These are phyloP conservation scores for Gracilaria caudata DNA, from an alignment of 23 red algal species.

Conservation along the genomic window DNA sequence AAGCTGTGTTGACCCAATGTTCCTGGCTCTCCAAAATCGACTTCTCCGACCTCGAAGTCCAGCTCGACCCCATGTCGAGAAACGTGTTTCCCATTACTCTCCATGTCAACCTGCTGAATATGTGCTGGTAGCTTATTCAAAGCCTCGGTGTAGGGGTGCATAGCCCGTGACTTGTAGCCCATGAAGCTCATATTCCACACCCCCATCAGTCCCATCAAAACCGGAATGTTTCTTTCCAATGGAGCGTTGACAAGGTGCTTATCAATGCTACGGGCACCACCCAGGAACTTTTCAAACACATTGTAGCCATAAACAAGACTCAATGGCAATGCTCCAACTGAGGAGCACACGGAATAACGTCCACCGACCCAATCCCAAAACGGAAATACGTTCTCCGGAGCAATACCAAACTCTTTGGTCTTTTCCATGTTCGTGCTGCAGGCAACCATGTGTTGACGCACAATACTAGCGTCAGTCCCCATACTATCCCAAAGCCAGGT, in stretches of 20 bases:
- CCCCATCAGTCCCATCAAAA: conserved; percentile 90
- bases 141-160: conserved; percentile 96
- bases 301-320: conserved; percentile 88
- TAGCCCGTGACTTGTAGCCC: conserved; percentile 81
- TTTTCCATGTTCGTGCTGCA: conserved; percentile 83
- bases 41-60: conserved; percentile 79
- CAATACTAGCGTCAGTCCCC: conserved; percentile 51
- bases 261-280: conserved; percentile 87
- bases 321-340: conserved; percentile 92
- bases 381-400: conserved; percentile 85
- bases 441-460: conserved; percentile 93
- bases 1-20: conserved; percentile 98
- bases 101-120: conserved; percentile 98
- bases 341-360: conserved; percentile 94
- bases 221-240: conserved; percentile 84
- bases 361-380: conserved; percentile 99
- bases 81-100: conserved; percentile 95
- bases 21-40: conserved; percentile 97
- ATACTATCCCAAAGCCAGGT: conserved; percentile 83
- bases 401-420: conserved; percentile 90
- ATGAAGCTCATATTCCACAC: conserved; percentile 98
- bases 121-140: conserved; percentile 92
- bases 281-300: conserved; percentile 76
- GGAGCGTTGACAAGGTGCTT: conserved; percentile 72
- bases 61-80: conserved; percentile 74